phyloP scores from a whole-genome alignment of 495 filamentous ascomycete species.

The Annulohypoxylon bovei region DNA sequence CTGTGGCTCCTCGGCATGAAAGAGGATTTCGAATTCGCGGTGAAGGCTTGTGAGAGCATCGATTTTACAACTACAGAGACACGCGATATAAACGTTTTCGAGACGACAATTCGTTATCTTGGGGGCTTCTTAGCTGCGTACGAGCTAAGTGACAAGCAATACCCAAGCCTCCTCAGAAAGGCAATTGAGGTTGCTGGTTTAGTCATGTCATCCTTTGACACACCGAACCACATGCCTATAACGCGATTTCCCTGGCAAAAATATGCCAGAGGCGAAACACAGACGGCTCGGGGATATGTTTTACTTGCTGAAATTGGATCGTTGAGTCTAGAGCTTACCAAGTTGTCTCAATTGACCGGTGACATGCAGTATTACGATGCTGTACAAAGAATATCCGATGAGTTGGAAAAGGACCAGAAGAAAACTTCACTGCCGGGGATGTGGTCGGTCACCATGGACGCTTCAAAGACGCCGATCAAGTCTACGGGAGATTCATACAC shows the following conservation, averaged over 20 bases:
- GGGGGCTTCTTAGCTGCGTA: slow-evolving; percentile 81
- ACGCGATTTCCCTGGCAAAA: slow-evolving; percentile 76
- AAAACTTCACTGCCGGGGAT: slow-evolving; percentile 76
- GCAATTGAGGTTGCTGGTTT: slow-evolving; percentile 81
- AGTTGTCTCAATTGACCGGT: slow-evolving; percentile 81
- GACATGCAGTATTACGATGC: slow-evolving; percentile 88
- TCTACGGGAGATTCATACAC: slow-evolving; percentile 60
- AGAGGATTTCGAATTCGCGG: slow-evolving; percentile 79
- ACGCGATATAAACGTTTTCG: slow-evolving; percentile 72
- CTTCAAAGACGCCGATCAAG: slow-evolving; percentile 65
- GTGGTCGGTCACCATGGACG: slow-evolving; percentile 79
- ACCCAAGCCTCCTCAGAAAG: slow-evolving; percentile 72
- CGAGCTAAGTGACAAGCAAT: slow-evolving; percentile 71
- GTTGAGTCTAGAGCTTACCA: slow-evolving; percentile 83
- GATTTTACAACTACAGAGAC: slow-evolving; percentile 75
- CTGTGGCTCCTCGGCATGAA: slow-evolving; percentile 89
- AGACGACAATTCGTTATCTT: slow-evolving; percentile 80
- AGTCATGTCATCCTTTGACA: slow-evolving; percentile 85
- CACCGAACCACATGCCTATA: slow-evolving; percentile 86
- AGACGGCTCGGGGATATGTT: slow-evolving; percentile 56
- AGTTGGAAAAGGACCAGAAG: slow-evolving; percentile 72
- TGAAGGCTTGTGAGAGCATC: slow-evolving; percentile 72
- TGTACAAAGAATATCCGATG: slow-evolving; percentile 80
- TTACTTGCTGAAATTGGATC: slow-evolving; percentile 75
- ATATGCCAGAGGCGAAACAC: slow-evolving; percentile 37